Conservation (phyloP, 495 filamentous ascomycete species). For the Neurospora sp. region DNA sequence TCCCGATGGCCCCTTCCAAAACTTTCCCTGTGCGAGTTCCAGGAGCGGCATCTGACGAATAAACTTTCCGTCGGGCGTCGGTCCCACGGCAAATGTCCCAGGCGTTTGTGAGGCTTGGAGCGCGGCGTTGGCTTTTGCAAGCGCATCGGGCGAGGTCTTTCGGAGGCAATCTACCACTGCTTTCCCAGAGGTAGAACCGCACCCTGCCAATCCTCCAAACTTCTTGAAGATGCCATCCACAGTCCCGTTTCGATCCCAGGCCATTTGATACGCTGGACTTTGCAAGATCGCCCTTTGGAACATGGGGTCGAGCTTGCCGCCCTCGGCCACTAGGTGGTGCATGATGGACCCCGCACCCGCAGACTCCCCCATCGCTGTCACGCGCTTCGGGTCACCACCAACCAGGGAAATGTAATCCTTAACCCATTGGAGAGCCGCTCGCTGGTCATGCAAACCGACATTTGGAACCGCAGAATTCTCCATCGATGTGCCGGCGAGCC, state of each 20-base stretch:
- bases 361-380: conserved; percentile 62
- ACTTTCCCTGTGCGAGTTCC: conserved; percentile 34
- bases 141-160: conserved; percentile 19
- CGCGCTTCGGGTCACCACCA: conserved; percentile 49
- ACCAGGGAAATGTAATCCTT: conserved; percentile 54
- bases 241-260: conserved; percentile 29
- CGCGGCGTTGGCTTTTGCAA: conserved; percentile 31
- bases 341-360: conserved; percentile 55
- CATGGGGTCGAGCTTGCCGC: conserved; percentile 37
- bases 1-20: conserved; percentile 27
- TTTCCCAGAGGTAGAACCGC: conserved; percentile 21
- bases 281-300: conserved; percentile 37
- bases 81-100: conserved; percentile 35
- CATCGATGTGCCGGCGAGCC: conserved; percentile 41
- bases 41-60: conserved; percentile 35
- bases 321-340: conserved; percentile 54
- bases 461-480: conserved; percentile 37
- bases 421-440: conserved; percentile 53
- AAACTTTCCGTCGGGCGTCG: conserved; percentile 34
- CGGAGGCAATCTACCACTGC: conserved; percentile 24
- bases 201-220: conserved; percentile 37
- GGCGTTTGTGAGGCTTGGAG: conserved; percentile 22
- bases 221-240: conserved; percentile 31
- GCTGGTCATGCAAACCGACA: conserved; percentile 40
- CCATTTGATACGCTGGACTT: conserved; percentile 36